Evolutionary conservation across 352 stramenopile species (phyloP).

Genomic region (Hyaloperonospora brassicae): DNA sequence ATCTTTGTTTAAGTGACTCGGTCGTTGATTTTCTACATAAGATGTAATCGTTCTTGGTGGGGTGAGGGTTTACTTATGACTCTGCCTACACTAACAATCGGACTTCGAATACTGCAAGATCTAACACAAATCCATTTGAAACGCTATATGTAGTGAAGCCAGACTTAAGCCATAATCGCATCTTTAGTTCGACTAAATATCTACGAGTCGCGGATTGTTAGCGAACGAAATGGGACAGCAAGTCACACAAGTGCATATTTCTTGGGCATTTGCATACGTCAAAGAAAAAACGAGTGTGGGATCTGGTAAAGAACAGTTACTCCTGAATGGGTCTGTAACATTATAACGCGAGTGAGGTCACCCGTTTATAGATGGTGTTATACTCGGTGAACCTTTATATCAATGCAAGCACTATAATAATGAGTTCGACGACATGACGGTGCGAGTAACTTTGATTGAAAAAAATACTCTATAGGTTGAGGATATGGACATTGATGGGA

Average conservation of each 20-base stretch:
- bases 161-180: background rate
- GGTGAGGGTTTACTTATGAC: background rate
- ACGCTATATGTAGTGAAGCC: too few relatives aligned
- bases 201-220: background rate
- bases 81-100: background rate
- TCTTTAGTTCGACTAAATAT: background rate
- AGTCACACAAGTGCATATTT: background rate
- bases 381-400: too few relatives aligned
- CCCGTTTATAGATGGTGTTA: too few relatives aligned
- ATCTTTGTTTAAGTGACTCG: too few relatives aligned
- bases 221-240: background rate
- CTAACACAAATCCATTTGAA: too few relatives aligned
- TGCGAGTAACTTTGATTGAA: too few relatives aligned
- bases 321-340: background rate
- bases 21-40: background rate
- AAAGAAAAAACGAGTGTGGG: background rate
- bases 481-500: too few relatives aligned
- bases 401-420: conserved; percentile 68
- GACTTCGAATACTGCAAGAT: background rate
- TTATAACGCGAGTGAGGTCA: background rate
- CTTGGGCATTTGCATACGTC: background rate
- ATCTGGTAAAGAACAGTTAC: background rate
- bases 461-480: too few relatives aligned
- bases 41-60: background rate
- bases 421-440: too few relatives aligned